phyloP scores from a whole-genome alignment of 257 asterid genomes.

The Petunia axillaris region DNA sequence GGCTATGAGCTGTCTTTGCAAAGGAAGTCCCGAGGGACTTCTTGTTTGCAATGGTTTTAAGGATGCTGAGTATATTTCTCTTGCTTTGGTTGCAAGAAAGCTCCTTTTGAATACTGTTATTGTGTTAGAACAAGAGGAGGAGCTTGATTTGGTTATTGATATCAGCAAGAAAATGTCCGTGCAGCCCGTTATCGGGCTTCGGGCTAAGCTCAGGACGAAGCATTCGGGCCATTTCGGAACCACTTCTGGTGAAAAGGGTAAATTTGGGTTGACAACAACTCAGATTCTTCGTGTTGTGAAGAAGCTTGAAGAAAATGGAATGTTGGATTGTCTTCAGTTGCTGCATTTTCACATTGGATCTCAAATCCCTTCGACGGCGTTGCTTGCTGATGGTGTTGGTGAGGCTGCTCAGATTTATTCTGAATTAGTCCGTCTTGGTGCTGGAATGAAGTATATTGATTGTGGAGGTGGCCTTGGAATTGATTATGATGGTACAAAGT shows the following conservation, averaged over 20 bases:
- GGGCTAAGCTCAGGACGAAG: conserved; percentile 93
- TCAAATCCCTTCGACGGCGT: conserved; percentile 79
- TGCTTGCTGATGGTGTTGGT: conserved; percentile 79
- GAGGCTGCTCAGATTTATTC: conserved; percentile 95
- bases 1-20: conserved; percentile 89
- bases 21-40: conserved; percentile 79
- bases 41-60: conserved; percentile 92
- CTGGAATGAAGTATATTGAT: conserved; percentile 80
- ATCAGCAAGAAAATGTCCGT: conserved; percentile 65
- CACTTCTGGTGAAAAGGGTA: conserved; percentile 96
- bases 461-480: conserved; percentile 97
- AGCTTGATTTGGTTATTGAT: conserved; percentile 72
- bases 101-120: conserved; percentile 74
- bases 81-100: conserved; percentile 78
- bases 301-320: conserved; percentile 59
- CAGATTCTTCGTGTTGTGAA: conserved; percentile 86
- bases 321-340: conserved; percentile 89
- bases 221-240: conserved; percentile 97
- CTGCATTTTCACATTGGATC: conserved; percentile 98
- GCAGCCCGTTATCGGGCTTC: conserved; percentile 82
- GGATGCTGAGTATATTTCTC: conserved; percentile 83
- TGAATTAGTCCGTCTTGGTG: conserved; percentile 87
- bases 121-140: conserved; percentile 97
- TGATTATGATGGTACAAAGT: conserved; percentile 91
- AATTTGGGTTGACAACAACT: conserved; percentile 80